These are phyloP conservation scores for Podospora tetraspora DNA, from an alignment of 495 filamentous ascomycete genomes.

Conservation along the genomic window DNA sequence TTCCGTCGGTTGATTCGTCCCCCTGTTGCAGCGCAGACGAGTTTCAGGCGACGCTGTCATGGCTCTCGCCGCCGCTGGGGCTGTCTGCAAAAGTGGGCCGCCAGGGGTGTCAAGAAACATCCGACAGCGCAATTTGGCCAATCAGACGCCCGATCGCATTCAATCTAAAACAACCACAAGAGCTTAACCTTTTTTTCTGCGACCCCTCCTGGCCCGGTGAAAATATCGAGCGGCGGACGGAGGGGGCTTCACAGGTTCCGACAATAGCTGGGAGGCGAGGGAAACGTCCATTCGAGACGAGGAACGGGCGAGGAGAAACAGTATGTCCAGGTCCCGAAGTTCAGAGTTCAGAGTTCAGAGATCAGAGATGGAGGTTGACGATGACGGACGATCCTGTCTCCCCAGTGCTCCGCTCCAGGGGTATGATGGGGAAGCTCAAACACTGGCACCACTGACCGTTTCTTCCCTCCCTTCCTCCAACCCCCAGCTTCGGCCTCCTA, in stretches of 20 bases:
- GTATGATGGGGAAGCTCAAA: slow-evolving; percentile 33
- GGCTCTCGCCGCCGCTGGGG: slow-evolving; percentile 19
- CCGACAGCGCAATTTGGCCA: slow-evolving; percentile 22
- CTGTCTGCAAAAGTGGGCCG: slow-evolving; percentile 12
- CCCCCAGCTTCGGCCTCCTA: background rate
- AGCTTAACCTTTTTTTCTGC: slow-evolving; percentile 19
- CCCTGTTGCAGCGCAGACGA: slow-evolving; percentile 30
- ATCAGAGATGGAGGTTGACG: background rate
- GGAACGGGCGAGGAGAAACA: slow-evolving; percentile 9
- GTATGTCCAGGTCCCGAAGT: slow-evolving; percentile 2
- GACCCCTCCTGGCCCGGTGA: slow-evolving; percentile 11
- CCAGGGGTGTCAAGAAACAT: slow-evolving; percentile 26
- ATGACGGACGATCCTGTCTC: slow-evolving; percentile 1
- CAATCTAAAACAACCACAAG: slow-evolving; percentile 31
- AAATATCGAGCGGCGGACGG: slow-evolving; percentile 6
- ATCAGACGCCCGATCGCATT: slow-evolving; percentile 14
- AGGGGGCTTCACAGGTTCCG: background rate
- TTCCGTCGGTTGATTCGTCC: slow-evolving; percentile 19
- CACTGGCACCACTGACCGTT: slow-evolving; percentile 29
- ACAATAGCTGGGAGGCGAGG: background rate
- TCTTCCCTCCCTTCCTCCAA: slow-evolving; percentile 6
- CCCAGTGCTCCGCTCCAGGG: slow-evolving; percentile 24
- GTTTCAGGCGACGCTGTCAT: slow-evolving; percentile 31
- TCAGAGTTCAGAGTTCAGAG: too few relatives aligned
- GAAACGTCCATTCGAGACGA: background rate